Percentiles rank a stretch among this genome's conserved stretches.
phyloP scores from a whole-genome alignment of 441 rosid genomes.

The Mallotus repandus region DNA sequence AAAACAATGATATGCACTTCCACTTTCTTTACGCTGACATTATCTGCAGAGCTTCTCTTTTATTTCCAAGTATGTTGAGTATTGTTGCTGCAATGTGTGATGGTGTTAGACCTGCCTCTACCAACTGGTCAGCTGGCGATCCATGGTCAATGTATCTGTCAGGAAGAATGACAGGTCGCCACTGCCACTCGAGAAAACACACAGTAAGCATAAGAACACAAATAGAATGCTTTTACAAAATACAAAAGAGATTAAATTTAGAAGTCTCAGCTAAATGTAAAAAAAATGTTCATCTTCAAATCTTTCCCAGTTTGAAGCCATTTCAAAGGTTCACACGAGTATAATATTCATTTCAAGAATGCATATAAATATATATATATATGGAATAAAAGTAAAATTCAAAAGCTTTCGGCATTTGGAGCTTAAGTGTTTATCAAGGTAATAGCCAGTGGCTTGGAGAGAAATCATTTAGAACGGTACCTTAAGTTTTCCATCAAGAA shows the following conservation, averaged over 20 bases:
- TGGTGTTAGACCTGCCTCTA: conserved; percentile 86
- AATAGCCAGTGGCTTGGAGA: background rate
- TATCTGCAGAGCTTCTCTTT: conserved; percentile 65
- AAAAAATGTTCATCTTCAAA: too few relatives aligned
- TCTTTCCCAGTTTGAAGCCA: background rate
- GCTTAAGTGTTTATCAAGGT: background rate
- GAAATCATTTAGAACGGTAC: conserved; percentile 31
- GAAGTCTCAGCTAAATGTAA: background rate
- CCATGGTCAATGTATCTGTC: conserved; percentile 88
- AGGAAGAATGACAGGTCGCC: conserved; percentile 89
- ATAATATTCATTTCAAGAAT: background rate
- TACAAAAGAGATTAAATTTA: background rate
- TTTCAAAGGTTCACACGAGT: background rate
- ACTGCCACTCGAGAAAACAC: conserved; percentile 39
- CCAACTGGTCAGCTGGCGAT: conserved; percentile 74
- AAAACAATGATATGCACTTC: background rate
- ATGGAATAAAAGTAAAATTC: background rate
- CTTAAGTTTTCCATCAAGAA: conserved; percentile 83
- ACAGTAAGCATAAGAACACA: background rate
- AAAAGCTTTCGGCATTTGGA: background rate
- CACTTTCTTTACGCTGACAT: conserved; percentile 33
- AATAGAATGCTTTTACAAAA: background rate
- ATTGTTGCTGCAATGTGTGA: conserved; percentile 88
- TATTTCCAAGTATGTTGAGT: conserved; percentile 69
- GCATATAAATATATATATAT: background rate